Base-by-base conservation (phyloP, 257 asterid species). In the Verbascum thapsus region DNA sequence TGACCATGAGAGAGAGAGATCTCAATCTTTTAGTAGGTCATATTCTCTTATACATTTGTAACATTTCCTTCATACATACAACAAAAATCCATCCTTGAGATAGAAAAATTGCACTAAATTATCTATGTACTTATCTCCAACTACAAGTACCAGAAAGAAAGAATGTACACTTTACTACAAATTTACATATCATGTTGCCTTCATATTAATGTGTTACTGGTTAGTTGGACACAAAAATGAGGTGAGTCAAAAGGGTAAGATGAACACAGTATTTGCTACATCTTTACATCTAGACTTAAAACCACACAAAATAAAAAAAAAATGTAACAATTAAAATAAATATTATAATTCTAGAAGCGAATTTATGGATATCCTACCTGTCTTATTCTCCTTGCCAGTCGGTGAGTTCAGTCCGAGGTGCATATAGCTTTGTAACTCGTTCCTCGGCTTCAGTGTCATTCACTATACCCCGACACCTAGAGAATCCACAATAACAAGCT, bases 381-480 rank as follows among this genome's bases (percentile, higher is more conserved):
- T 70, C 35, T 80, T 71, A 89, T 62, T 90, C 91, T 52, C 88
- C 96, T 22, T 72, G 66, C 95, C 97, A 94, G 68, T 85, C 95
- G 64, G 78, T 68, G 77, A 94, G 68, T 74, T 94, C 95, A 68
- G 81, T 69, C 17, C 61, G 50, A 23, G 95, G 86, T 53, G 84
- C 99, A 73, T 58, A 69, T 11, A 74, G 72, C 73, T 88, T 85
- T 41, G 81, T 73, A 20, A 80, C 78, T 72, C 94, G 79, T 73
- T 87, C 94, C 71, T 87, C 96, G 9, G 95, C 85, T 56, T 94
- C 99, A 22, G 78, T 68, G 40, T 94, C 99, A 67, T 94, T 94
- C 60, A 94, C 99, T 10, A 94, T 79, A 72, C 99, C 95, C 15
- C 97, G 90, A 62, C 99, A 94, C 74, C 86, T 82, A 60, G 95